Evolutionary conservation across 306 rosid species (phyloP), one percentile per base, ranked within the genome.

Genomic region (Cicer yamashitae): DNA sequence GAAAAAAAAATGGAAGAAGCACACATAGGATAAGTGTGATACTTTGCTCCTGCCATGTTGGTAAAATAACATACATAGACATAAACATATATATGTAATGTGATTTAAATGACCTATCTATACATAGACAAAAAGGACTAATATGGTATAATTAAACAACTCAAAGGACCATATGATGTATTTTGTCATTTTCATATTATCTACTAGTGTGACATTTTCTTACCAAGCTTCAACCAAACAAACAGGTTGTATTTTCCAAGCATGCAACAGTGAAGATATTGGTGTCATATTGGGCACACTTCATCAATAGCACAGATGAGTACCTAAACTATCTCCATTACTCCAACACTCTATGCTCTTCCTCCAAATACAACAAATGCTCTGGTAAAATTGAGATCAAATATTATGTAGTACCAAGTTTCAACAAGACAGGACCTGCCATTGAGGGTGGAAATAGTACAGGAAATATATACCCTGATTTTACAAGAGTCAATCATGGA

Each of bases 251-350:
- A 60, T 91, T 88, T 78, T 85, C 92, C 12, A 94, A 90, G 87
- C 83, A 90, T 56, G 96, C 96, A 73, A 91, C 88, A 14, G 96
- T 89, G 46, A 89, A 89, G 80, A 44, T 94, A 86, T 62, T 94
- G 80, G 98, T 90, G 44, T 89, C 97, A 56, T 81, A 87, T 80
- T 94, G 98, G 97, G 79, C 91, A 67, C 98, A 94, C 84, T 86
- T 25, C 79, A 83, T 87, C 60, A 38, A 77, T 30, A 80, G 73
- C 90, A 91, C 97, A 37, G 98, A 91, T 73, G 82, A 59, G 65
- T 90, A 88, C 81, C 87, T 94, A 17, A 90, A 91, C 76, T 84
- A 88, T 73, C 97, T 94, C 64, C 93, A 86, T 77, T 82, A 87
- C 89, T 73, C 97, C 25, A 94, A 94, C 82, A 80, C 71, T 54